Base-by-base conservation (phyloP, 2,329 filamentous ascomycete genomes). In the Pestalotiopsis sp. region DNA sequence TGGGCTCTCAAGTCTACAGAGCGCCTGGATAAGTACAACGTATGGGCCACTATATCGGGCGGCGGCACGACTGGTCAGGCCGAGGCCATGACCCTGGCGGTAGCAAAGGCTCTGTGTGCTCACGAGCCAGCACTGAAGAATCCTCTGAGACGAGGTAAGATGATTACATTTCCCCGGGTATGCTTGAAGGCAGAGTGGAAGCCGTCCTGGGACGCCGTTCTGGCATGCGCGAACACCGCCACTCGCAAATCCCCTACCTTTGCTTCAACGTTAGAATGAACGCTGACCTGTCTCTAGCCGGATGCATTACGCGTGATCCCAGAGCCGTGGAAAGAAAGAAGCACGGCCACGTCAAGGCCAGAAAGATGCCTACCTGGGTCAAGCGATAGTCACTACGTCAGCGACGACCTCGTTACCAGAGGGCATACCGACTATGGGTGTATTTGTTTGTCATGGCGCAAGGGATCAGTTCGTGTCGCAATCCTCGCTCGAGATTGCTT, bases 351-450 rank as follows among this genome's bases (percentile, higher is more conserved):
- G 82, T 97, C 83, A 99, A 99, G 88, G 95, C 96, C 68, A 92
- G 96, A 82, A 99, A 99, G 90, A 97, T 92, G 89, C 95, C 95
- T 69, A 88, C 96, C 75, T 99, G 97, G 96, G 94, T 98, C 86
- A 98, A 98, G 89, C 83, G 87, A 83, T 89, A 85, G 70, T 66
- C 63, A 68, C 17, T 22, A 35, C 6, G 56, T 58, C 56, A 26
- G n/a, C 13, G 17, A 10, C 26, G 52, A n/a, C 44, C 48, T 61
- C 20, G 30, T 35, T 11, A 9, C 10, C 26, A 35, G 24, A 61
- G 26, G 20, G 58, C 26, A n/a, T 35, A 39, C 26, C 26, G 17
- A 61, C 13, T 14, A 35, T 38, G 26, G 38, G 58, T 35, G 14
- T 17, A 39, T 52, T 61, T 61, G 58, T 35, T n/a, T 22, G 22